Evolutionary conservation across 2,329 filamentous ascomycete species (phyloP).

Genomic region (Furcasterigmium furcatum): DNA sequence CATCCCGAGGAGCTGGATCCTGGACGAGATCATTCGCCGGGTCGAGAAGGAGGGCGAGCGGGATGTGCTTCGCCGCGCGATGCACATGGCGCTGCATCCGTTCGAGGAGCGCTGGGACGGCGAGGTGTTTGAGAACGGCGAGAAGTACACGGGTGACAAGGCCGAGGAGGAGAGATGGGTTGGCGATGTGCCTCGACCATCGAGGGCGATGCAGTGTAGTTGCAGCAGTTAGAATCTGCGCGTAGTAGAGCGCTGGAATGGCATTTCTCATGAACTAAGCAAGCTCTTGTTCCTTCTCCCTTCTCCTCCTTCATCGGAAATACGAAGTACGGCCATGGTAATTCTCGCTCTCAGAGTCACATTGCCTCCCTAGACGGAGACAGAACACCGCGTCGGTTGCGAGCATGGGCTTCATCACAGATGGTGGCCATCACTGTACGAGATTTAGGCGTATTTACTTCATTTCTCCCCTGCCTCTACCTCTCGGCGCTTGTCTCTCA

Average conservation of each 20-base stretch:
- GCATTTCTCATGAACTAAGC: too few relatives aligned
- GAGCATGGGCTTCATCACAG: neutral
- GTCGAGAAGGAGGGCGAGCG: constrained; percentile 83
- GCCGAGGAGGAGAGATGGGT: constrained; percentile 81
- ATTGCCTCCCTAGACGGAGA: too few relatives aligned
- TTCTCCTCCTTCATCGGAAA: too few relatives aligned
- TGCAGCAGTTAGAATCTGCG: constrained; percentile 62
- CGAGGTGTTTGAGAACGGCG: constrained; percentile 36
- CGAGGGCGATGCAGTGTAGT: constrained; percentile 87
- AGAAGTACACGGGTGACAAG: constrained; percentile 53
- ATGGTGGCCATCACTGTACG: neutral
- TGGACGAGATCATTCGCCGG: constrained; percentile 87
- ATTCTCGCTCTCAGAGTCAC: too few relatives aligned
- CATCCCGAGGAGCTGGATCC: constrained; percentile 82
- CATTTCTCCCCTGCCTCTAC: constrained; percentile 9
- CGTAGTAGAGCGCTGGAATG: too few relatives aligned
- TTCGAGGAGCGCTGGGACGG: constrained; percentile 77
- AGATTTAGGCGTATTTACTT: constrained; percentile 13
- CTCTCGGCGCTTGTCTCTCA: constrained; percentile 1
- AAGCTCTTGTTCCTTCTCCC: too few relatives aligned
- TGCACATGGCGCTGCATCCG: constrained; percentile 80
- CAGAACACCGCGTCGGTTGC: too few relatives aligned
- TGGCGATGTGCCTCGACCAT: constrained; percentile 75
- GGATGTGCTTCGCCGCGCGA: constrained; percentile 71
- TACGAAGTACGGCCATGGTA: too few relatives aligned